Conservation (phyloP, 2,329 filamentous ascomycete genomes). For the Calycina herbarum region DNA sequence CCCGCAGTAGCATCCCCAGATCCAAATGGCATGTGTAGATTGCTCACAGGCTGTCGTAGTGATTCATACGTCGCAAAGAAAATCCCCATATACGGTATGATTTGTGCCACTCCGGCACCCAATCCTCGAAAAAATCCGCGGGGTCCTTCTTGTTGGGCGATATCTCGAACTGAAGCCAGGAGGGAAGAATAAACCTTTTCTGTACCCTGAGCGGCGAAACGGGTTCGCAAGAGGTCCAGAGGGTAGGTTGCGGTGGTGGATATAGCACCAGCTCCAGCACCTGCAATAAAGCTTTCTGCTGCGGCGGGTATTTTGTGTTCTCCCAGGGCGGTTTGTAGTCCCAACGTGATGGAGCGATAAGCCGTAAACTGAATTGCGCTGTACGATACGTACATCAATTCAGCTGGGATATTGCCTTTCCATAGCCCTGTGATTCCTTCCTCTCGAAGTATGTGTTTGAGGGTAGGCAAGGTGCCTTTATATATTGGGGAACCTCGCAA, state of each 20-base stretch:
- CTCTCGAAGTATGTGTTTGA: slow-evolving; percentile 72
- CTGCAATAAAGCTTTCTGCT: slow-evolving; percentile 79
- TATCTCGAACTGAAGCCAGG: slow-evolving; percentile 66
- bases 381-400: slow-evolving; percentile 91
- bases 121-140: slow-evolving; percentile 87
- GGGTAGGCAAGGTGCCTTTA: slow-evolving; percentile 74
- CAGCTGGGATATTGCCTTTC: slow-evolving; percentile 97
- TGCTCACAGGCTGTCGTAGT: slow-evolving; percentile 60
- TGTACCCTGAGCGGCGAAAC: slow-evolving; percentile 91
- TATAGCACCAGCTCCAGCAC: slow-evolving; percentile 77
- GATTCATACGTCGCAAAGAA: slow-evolving; percentile 92
- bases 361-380: slow-evolving; percentile 85
- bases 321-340: slow-evolving; percentile 50
- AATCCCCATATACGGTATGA: slow-evolving; percentile 94
- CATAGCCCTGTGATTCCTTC: slow-evolving; percentile 87
- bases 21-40: slow-evolving; percentile 64
- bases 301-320: slow-evolving; percentile 56
- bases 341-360: slow-evolving; percentile 73
- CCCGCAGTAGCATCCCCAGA: slow-evolving; percentile 83
- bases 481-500: slow-evolving; percentile 55
- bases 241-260: slow-evolving; percentile 88
- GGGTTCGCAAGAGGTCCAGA: slow-evolving; percentile 86
- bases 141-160: slow-evolving; percentile 71
- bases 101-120: slow-evolving; percentile 77
- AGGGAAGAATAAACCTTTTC: slow-evolving; percentile 78